These are phyloP conservation scores for Pythium rhizo-oryzae DNA, from an alignment of 352 stramenopile species.

Conservation along the genomic window DNA sequence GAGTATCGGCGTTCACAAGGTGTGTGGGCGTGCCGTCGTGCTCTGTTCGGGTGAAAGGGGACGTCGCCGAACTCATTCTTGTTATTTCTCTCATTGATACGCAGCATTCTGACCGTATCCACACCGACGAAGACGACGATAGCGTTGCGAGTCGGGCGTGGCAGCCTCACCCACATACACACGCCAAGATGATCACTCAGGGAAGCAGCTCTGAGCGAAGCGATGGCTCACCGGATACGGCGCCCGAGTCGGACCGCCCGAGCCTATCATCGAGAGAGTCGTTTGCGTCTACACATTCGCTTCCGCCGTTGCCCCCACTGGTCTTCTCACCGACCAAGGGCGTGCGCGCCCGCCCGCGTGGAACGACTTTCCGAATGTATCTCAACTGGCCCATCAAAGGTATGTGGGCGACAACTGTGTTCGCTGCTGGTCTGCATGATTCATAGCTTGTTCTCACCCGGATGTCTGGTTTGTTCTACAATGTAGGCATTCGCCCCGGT, in stretches of 20 bases:
- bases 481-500: slow-evolving; percentile 54
- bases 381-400: slow-evolving; percentile 39
- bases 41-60: too few species aligned
- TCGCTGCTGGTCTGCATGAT: background rate
- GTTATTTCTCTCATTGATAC: background rate
- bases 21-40: background rate
- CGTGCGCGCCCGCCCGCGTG: slow-evolving; percentile 34
- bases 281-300: slow-evolving; percentile 30
- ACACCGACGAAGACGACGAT: background rate
- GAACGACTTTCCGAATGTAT: slow-evolving; percentile 58
- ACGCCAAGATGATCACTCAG: slow-evolving; percentile 1
- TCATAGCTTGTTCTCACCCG: background rate
- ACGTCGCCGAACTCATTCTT: background rate
- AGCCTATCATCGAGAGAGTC: slow-evolving; percentile 21
- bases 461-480: background rate
- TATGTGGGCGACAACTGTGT: background rate
- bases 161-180: background rate
- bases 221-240: slow-evolving; percentile 7
- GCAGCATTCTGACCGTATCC: slow-evolving; percentile 25
- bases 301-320: slow-evolving; percentile 58
- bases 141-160: background rate
- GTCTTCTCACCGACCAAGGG: slow-evolving; percentile 57
- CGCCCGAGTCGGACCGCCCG: slow-evolving; percentile 12
- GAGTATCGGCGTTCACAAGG: slow-evolving; percentile 54
- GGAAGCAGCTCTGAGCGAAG: background rate